These are phyloP conservation scores for Verticillium nubilum DNA, from an alignment of 2,329 filamentous ascomycete genomes.

Conservation along the genomic window DNA sequence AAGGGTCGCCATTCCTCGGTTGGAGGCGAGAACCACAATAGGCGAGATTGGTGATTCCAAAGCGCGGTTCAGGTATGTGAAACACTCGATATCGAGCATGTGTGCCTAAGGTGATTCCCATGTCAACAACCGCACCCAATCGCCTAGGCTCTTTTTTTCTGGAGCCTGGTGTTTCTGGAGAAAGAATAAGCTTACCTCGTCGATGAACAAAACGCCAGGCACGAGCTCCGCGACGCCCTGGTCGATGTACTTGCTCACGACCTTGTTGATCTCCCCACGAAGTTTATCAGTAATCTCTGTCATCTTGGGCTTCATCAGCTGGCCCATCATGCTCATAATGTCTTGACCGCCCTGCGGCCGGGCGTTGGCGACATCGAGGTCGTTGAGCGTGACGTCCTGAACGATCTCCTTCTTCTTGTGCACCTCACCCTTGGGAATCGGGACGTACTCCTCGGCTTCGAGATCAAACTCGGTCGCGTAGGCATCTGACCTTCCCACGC, in stretches of 20 bases:
- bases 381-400: constrained; percentile 95
- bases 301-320: constrained; percentile 99
- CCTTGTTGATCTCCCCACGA: constrained; percentile 94
- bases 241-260: constrained; percentile 98
- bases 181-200: constrained; percentile 63
- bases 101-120: constrained; percentile 77
- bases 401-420: constrained; percentile 99
- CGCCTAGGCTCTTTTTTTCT: not conserved
- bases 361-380: constrained; percentile 92
- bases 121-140: constrained; percentile 71
- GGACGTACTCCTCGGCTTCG: constrained; percentile 97
- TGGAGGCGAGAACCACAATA: constrained; percentile 95
- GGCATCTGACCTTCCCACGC: constrained; percentile 90
- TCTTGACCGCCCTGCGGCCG: constrained; percentile 95
- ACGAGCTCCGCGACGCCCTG: constrained; percentile 96
- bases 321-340: constrained; percentile 99
- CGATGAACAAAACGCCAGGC: constrained; percentile 97
- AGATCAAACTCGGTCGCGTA: constrained; percentile 98
- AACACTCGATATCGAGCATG: constrained; percentile 99
- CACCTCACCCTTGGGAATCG: constrained; percentile 96
- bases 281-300: constrained; percentile 99
- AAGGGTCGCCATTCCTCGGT: constrained; percentile 89
- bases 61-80: constrained; percentile 98
- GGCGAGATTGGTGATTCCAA: constrained; percentile 91
- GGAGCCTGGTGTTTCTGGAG: not conserved